These are phyloP conservation scores for Schoenoplectus tabernaemontani DNA, from an alignment of 202 grass and related monocot genomes.

Conservation along the genomic window DNA sequence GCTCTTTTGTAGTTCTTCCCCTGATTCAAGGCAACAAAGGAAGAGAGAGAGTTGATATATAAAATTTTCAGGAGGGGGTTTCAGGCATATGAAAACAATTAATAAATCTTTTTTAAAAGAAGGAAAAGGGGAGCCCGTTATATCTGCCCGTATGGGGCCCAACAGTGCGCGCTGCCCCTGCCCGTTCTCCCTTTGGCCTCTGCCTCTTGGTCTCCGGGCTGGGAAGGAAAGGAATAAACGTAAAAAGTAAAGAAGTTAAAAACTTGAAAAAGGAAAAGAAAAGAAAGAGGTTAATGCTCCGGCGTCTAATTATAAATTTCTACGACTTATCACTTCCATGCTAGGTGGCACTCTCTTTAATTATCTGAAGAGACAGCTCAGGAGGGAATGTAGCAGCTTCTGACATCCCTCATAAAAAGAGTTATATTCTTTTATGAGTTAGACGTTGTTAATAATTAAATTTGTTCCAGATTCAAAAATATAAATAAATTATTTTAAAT, in stretches of 20 bases:
- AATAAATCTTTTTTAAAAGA: conserved; percentile 8
- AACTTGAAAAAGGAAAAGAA: background rate
- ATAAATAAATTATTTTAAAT: no score
- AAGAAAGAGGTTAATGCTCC: background rate
- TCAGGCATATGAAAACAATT: background rate
- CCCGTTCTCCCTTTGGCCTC: background rate
- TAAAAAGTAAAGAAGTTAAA: conserved; percentile 10
- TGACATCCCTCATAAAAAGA: conserved; percentile 2
- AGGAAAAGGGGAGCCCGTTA: background rate
- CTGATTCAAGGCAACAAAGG: conserved; percentile 18
- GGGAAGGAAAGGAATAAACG: background rate
- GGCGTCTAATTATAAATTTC: background rate
- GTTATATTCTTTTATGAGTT: background rate
- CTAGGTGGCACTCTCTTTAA: conserved; percentile 2
- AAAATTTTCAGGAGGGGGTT: conserved; percentile 1
- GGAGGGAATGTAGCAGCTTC: conserved; percentile 12
- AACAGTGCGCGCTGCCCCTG: background rate
- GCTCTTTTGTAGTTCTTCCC: conserved; percentile 19
- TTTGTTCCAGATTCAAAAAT: no score
- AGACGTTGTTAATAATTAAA: no score
- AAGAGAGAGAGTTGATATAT: background rate
- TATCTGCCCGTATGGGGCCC: background rate
- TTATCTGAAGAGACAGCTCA: background rate
- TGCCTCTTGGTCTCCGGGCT: background rate
- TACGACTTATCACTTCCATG: conserved; percentile 25